phyloP scores from a whole-genome alignment of 2,329 filamentous ascomycete genomes.

The Pseudocercospora musae region DNA sequence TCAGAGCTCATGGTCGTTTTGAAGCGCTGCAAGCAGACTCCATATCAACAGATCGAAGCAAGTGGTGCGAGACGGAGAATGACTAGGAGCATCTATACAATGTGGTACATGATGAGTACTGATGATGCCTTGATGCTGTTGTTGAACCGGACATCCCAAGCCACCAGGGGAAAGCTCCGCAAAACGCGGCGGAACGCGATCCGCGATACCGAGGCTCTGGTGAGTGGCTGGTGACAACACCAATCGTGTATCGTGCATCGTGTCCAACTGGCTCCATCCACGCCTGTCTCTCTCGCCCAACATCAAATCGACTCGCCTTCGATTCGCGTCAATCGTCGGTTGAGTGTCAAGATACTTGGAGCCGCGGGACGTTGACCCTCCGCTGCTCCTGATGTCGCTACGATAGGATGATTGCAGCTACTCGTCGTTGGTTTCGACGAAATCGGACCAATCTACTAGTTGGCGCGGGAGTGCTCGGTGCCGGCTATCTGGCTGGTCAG shows the following conservation, averaged over 20 bases:
- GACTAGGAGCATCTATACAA: too few species aligned
- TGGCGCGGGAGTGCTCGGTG: slow-evolving; percentile 80
- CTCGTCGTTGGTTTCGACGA: slow-evolving; percentile 85
- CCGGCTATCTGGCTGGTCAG: slow-evolving; percentile 86
- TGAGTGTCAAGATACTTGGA: not conserved
- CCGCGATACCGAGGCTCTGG: not conserved
- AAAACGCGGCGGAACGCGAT: not conserved
- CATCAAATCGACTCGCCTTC: not conserved
- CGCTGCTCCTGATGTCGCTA: slow-evolving; percentile 21
- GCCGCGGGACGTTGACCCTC: not conserved
- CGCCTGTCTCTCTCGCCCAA: not conserved
- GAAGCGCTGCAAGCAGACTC: too few species aligned
- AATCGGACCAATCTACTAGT: slow-evolving; percentile 88
- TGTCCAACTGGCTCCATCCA: not conserved
- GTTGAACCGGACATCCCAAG: not conserved
- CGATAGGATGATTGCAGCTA: slow-evolving; percentile 61
- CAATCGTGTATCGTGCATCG: not conserved
- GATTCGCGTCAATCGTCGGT: not conserved
- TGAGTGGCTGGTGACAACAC: not conserved
- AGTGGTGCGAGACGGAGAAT: too few species aligned
- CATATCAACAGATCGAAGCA: too few species aligned
- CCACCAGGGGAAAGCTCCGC: not conserved
- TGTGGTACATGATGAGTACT: not conserved
- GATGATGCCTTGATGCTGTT: not conserved
- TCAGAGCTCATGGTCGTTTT: too few species aligned